Percentiles rank a stretch among this genome's conserved stretches.
Conservation (phyloP, 2,329 filamentous ascomycete genomes). For the Zalaria sp. region DNA sequence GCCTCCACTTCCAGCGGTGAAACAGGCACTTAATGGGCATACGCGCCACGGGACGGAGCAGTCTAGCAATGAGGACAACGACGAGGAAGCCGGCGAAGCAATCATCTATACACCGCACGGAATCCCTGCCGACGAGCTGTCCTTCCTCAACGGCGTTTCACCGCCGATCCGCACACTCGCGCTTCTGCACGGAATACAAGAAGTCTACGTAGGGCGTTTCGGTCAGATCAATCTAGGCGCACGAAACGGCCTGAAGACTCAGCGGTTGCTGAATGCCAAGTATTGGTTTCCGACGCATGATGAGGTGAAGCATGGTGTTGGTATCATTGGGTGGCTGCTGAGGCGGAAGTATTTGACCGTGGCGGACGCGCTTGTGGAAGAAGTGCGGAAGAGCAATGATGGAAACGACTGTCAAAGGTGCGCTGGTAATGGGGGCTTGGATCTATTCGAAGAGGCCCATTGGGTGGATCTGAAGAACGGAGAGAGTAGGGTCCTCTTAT, state of each 20-base stretch:
- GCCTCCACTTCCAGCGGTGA: conserved; percentile 10
- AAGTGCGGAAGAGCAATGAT: conserved; percentile 25
- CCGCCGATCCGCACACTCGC: conserved; percentile 40
- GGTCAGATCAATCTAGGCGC: conserved; percentile 49
- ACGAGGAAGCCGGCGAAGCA: conserved; percentile 33
- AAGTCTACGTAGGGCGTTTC: conserved; percentile 34
- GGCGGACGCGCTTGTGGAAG: conserved; percentile 34
- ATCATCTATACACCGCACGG: conserved; percentile 53
- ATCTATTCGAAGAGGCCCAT: conserved; percentile 26
- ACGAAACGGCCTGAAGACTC: conserved; percentile 45
- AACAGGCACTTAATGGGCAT: too few species aligned
- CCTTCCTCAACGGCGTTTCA: conserved; percentile 25
- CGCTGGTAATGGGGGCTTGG: conserved; percentile 8
- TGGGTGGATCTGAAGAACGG: conserved; percentile 44
- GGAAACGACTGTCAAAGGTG: conserved; percentile 4
- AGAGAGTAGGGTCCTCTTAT: conserved; percentile 38
- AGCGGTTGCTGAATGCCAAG: conserved; percentile 35
- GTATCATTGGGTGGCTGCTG: conserved; percentile 39
- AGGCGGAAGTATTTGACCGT: conserved; percentile 26
- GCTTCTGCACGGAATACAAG: conserved; percentile 50
- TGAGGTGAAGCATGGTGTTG: conserved; percentile 45
- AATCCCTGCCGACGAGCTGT: conserved; percentile 32
- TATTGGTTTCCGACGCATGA: conserved; percentile 57
- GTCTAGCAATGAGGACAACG: conserved; percentile 9
- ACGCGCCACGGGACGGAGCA: conserved; percentile 7